Percentiles rank a stretch among this genome's conserved stretches.
These are phyloP conservation scores for Leccinum incarnatum DNA, from an alignment of 768 basidiomycete genomes.

Conservation along the genomic window DNA sequence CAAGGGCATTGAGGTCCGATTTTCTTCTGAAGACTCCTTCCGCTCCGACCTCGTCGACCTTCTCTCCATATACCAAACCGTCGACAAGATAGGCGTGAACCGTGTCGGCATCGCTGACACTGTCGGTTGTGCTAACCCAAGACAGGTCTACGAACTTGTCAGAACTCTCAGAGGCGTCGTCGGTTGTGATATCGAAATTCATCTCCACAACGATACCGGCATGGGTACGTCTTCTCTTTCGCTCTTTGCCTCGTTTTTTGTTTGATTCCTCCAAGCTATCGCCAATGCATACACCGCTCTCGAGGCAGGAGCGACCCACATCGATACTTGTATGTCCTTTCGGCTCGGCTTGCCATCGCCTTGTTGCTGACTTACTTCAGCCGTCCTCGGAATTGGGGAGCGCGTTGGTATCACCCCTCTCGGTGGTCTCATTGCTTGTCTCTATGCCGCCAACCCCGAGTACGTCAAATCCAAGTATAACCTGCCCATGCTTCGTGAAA, in stretches of 20 bases:
- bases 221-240: constrained; percentile 56
- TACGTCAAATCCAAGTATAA: constrained; percentile 99
- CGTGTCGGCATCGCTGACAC: constrained; percentile 99
- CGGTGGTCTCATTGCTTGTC: constrained; percentile 93
- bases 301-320: constrained; percentile 98
- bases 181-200: constrained; percentile 95
- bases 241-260: not conserved
- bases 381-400: constrained; percentile 96
- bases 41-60: constrained; percentile 99
- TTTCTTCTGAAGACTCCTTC: constrained; percentile 99
- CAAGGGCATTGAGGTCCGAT: constrained; percentile 99
- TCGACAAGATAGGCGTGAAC: constrained; percentile 99
- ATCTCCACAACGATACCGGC: constrained; percentile 98
- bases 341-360: not conserved
- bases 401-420: constrained; percentile 98
- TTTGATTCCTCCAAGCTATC: constrained; percentile 56
- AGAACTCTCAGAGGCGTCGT: constrained; percentile 95
- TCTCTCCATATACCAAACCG: constrained; percentile 97
- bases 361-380: constrained; percentile 35
- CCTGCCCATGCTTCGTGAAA: constrained; percentile 93
- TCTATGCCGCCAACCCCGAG: constrained; percentile 96
- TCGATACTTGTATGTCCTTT: constrained; percentile 80
- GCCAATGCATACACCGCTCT: constrained; percentile 98
- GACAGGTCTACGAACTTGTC: constrained; percentile 98
- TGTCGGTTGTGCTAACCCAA: constrained; percentile 97